A percentile compares a stretch with the other conserved stretches of the same genome.
phyloP scores from a whole-genome alignment of 306 rosid species.

The Fragaria vesca region DNA sequence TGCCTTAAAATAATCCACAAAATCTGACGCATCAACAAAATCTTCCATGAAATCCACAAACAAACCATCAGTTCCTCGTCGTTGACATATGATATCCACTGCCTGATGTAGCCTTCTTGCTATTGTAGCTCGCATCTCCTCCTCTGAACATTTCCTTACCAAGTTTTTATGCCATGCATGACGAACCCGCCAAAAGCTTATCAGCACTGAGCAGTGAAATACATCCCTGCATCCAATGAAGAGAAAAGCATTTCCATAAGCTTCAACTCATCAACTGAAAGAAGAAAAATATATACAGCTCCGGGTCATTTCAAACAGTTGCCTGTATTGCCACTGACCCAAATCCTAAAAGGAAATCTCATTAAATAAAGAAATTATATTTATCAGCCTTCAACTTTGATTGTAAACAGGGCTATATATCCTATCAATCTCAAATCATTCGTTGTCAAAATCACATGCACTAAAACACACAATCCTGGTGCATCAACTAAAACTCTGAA shows the following conservation, averaged over 20 bases:
- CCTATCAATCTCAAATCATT: background rate
- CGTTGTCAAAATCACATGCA: background rate
- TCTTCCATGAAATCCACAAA: constrained; percentile 74
- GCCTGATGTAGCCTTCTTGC: constrained; percentile 56
- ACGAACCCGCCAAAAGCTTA: constrained; percentile 81
- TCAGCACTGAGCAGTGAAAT: constrained; percentile 71
- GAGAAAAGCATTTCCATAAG: constrained; percentile 19
- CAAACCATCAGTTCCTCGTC: constrained; percentile 47
- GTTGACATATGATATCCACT: constrained; percentile 54
- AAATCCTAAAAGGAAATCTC: constrained; percentile 14
- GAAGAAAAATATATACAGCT: constrained; percentile 14
- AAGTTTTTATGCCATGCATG: constrained; percentile 86
- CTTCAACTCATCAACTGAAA: constrained; percentile 17
- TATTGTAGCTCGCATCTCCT: constrained; percentile 61
- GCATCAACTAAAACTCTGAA: background rate
- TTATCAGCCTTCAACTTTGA: background rate
- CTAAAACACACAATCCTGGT: background rate
- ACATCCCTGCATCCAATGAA: constrained; percentile 68
- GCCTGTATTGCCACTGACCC: constrained; percentile 24
- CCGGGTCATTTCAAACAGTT: background rate
- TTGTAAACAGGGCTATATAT: background rate
- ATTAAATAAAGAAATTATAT: background rate
- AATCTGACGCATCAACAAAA: constrained; percentile 61
- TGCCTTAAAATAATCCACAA: constrained; percentile 84
- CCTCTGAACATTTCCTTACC: constrained; percentile 50